Base-by-base conservation (phyloP, 108 stramenopile genomes). In the Cyclotella kingstonii region DNA sequence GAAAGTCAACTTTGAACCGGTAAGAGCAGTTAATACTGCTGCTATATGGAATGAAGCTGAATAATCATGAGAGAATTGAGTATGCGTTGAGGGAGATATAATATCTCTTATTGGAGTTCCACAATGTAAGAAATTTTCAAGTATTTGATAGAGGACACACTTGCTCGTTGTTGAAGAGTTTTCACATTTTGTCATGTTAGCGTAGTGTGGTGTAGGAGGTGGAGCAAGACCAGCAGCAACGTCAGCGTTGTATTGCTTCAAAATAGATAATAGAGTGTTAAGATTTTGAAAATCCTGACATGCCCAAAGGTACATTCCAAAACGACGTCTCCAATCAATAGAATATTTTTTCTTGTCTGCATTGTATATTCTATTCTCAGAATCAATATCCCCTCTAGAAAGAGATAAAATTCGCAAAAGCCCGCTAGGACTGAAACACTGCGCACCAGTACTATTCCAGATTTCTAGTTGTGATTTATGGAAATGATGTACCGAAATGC, bases 321-420 rank as follows among this genome's bases (percentile, higher is more conserved):
- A 67, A 12, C 85, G 84, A 10, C 85, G 81, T 52, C 76, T 80
- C 90, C 90, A 91, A 41, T 91, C 84, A 58, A 67, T 67, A 12
- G 51, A 45, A 34, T 70, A 77, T 5, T 63, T 60, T 26, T 27
- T 10, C 31, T 49, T 51, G 34, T 57, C 58, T 6, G 66, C 36
- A 60, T 76, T 63, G 54, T 57, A 84, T 18, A 85, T 54, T 3
- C 55, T 45, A 30, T 84, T 74, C 62, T 89, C 87, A 27, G 73
- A 55, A 19, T 72, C 58, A n/a, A 81, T 30, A 31, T 65, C 76
- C 18, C 84, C 84, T 21, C 69, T 74, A 19, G 85, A 35, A 10
- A 81, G 41, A 10, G 79, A 76, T 36, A 84, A 84, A 5, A 76
- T 65, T 38, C 86, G 72, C 17, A 80, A 35, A 18, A 89, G 49